phyloP scores from a whole-genome alignment of 1,284 basidiomycete genomes.

The Somion occarium region DNA sequence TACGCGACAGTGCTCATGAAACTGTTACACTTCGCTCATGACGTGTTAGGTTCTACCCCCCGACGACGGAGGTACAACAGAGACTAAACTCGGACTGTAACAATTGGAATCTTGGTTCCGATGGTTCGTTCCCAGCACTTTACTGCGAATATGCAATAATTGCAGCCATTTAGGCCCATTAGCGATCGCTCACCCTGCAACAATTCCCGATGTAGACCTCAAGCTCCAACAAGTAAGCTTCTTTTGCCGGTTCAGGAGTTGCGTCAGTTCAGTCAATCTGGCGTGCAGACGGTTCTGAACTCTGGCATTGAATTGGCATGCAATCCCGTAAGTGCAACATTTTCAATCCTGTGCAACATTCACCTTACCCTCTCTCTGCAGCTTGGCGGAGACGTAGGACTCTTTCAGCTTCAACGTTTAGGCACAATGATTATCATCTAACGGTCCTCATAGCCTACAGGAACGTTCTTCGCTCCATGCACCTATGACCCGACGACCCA shows the following conservation, averaged over 20 bases:
- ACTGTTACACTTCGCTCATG: background rate
- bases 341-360: background rate
- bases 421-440: background rate
- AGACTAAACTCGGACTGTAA: background rate
- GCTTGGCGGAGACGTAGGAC: slow-evolving; percentile 15
- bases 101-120: background rate
- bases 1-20: slow-evolving; percentile 12
- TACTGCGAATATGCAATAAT: too few species aligned
- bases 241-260: background rate
- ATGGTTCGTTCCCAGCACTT: background rate
- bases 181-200: slow-evolving; percentile 1
- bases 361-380: background rate
- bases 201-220: background rate
- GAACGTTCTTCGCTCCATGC: slow-evolving; percentile 9
- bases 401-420: background rate
- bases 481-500: slow-evolving; percentile 11
- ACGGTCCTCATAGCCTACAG: slow-evolving; percentile 7
- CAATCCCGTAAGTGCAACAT: slow-evolving; percentile 9
- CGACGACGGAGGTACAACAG: background rate
- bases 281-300: slow-evolving; percentile 8
- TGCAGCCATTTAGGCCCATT: background rate
- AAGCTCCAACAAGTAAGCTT: slow-evolving; percentile 7
- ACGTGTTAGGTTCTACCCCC: background rate
- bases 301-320: slow-evolving; percentile 9
- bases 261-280: background rate